These are phyloP conservation scores for Salvia hispanica DNA, from an alignment of 257 asterid species.

Conservation along the genomic window DNA sequence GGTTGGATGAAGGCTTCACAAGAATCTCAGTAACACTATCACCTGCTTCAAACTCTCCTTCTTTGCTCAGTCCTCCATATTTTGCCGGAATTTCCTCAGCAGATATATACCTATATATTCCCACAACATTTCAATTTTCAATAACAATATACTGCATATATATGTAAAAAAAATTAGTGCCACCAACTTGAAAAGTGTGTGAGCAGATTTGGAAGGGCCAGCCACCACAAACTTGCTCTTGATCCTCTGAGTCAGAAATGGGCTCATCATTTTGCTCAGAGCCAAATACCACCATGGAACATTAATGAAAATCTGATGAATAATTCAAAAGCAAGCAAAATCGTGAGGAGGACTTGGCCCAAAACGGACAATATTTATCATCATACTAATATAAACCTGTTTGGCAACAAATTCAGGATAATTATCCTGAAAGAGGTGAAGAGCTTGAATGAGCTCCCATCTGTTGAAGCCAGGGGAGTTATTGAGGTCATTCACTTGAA, in stretches of 20 bases:
- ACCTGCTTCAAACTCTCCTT: conserved; percentile 31
- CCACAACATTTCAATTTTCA: neutral
- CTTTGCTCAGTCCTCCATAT: conserved; percentile 40
- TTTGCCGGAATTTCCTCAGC: conserved; percentile 39
- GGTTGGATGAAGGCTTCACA: conserved; percentile 37
- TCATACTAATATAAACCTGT: conserved; percentile 19
- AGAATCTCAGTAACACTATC: conserved; percentile 33
- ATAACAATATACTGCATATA: no score
- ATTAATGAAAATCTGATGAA: conserved; percentile 41
- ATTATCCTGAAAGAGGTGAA: conserved; percentile 45
- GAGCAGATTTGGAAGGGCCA: conserved; percentile 35
- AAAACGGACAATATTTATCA: neutral
- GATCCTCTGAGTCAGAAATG: conserved; percentile 42
- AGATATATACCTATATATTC: conserved; percentile 29
- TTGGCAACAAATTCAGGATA: conserved; percentile 50
- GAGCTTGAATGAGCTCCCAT: conserved; percentile 42
- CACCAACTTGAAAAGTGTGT: conserved; percentile 43
- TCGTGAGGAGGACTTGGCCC: no score
- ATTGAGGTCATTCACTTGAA: conserved; percentile 42
- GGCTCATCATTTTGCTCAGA: conserved; percentile 40
- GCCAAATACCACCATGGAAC: conserved; percentile 53
- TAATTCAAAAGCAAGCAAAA: neutral
- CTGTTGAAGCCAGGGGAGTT: conserved; percentile 40
- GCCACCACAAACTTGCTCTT: conserved; percentile 44
- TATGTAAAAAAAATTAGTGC: no score